Evolutionary conservation across 495 filamentous ascomycete species (phyloP), one percentile per base, ranked within the genome.

Genomic region (Mycothermus thermophilus): DNA sequence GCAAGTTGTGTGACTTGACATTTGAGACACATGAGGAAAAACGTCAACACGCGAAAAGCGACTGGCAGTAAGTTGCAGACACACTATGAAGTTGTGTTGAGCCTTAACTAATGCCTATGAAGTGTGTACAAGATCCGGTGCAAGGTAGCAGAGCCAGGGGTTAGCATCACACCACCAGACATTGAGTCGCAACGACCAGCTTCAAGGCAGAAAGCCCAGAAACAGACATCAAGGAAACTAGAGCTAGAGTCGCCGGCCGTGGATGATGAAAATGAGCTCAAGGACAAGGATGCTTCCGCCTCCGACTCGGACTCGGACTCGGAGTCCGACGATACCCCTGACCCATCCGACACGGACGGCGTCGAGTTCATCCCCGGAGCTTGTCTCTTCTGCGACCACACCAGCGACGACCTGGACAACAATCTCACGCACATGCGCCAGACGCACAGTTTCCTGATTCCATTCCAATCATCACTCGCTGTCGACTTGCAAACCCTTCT

Each of bases 341-440:
- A n/a, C n/a, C 25, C 27, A 11, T 30, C 35, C 27, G 27, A 37
- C n/a, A 29, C 14, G 16, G 26, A 29, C 5, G 14, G 14, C 5
- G 1, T 36, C 5, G 34, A 36, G n/a, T 46, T 38, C 19, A 18
- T 32, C 3, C 10, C 35, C 0, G 28, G 28, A 17, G 17, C 43
- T 19, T 52, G 48, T 29, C 45, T 52, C 21, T 52, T 52, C 35
- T 52, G 48, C 38, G 26, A 29, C 16, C 36, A 34, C 4, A 11
- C 24, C 37, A 43, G 39, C 12, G 12, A 32, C 8, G 30, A 21
- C 32, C 48, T 59, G 36, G 12, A 29, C 13, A 46, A 46, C 17
- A 57, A 44, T 45, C 23, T 55, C 18, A 17, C 34, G 28, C 57
- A 60, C 45, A 60, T 60, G 52, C 52, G 47, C 32, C 47, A 51